A percentile compares a stretch with the other conserved stretches of the same genome.
phyloP scores from a whole-genome alignment of 2,329 filamentous ascomycete genomes.

The Lecanicillium sp. region DNA sequence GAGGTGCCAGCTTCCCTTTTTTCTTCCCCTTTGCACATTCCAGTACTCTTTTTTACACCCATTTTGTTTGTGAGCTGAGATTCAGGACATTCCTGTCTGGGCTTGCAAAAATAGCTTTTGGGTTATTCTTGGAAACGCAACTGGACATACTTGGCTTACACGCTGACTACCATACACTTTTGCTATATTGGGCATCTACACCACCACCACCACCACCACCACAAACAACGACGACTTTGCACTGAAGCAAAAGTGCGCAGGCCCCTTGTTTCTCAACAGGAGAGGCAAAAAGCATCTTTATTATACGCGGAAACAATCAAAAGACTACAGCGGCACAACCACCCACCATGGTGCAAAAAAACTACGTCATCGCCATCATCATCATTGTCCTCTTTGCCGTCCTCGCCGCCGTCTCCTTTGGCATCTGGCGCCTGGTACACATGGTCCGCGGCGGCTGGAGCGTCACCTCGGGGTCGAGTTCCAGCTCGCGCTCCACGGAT shows the following conservation, averaged over 20 bases:
- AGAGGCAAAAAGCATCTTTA: background rate
- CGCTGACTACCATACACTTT: too few species aligned
- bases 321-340: too few species aligned
- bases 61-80: constrained; percentile 8
- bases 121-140: too few species aligned
- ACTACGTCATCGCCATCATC: constrained; percentile 61
- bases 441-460: constrained; percentile 37
- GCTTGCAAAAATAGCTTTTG: too few species aligned
- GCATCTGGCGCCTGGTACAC: constrained; percentile 54
- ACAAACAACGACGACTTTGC: background rate
- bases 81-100: too few species aligned
- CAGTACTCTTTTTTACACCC: constrained; percentile 7
- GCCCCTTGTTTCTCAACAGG: background rate
- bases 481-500: constrained; percentile 16
- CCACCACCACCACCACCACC: constrained; percentile 4
- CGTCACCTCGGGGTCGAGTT: constrained; percentile 23
- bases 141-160: too few species aligned
- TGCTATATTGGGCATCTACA: constrained; percentile 2
- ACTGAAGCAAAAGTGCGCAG: background rate
- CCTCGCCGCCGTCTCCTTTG: constrained; percentile 52
- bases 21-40: constrained; percentile 2
- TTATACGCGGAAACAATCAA: too few species aligned
- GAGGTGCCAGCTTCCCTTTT: constrained; percentile 1
- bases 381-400: constrained; percentile 59
- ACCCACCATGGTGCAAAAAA: constrained; percentile 49